These are phyloP conservation scores for Diddensiella santjacobensis DNA, from an alignment of 805 yeast genomes.

Conservation along the genomic window DNA sequence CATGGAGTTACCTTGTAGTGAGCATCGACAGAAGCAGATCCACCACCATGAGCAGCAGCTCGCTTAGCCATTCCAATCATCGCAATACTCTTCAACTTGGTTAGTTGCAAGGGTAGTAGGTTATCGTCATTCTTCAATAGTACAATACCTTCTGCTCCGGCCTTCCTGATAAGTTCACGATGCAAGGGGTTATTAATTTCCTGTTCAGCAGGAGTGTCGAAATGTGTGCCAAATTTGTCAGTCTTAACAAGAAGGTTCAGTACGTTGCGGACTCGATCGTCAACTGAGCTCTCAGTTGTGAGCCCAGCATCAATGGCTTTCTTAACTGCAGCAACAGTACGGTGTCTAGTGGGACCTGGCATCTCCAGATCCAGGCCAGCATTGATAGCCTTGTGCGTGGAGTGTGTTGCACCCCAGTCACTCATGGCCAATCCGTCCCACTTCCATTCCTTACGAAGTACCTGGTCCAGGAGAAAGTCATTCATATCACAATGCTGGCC, in stretches of 20 bases:
- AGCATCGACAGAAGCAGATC: conserved; percentile 52
- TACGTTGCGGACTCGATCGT: conserved; percentile 47
- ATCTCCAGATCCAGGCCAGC: conserved; percentile 62
- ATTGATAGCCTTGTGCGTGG: conserved; percentile 43
- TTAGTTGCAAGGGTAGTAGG: conserved; percentile 42
- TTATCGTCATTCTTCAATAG: conserved; percentile 50
- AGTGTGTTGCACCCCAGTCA: conserved; percentile 61
- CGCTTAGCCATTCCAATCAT: conserved; percentile 56
- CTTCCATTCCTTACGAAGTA: conserved; percentile 54
- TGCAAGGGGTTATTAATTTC: conserved; percentile 48
- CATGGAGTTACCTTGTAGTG: conserved; percentile 32
- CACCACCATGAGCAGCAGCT: conserved; percentile 56
- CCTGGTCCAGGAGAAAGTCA: conserved; percentile 40
- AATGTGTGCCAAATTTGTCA: conserved; percentile 41
- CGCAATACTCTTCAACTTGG: conserved; percentile 40
- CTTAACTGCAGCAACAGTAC: conserved; percentile 40
- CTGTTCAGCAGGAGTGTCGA: conserved; percentile 39
- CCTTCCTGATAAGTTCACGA: conserved; percentile 38
- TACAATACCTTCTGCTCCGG: conserved; percentile 51
- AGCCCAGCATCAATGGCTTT: conserved; percentile 41
- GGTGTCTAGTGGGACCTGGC: conserved; percentile 59
- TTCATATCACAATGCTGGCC: conserved; percentile 55
- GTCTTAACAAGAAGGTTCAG: conserved; percentile 45
- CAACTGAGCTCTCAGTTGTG: conserved; percentile 31
- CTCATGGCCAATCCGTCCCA: conserved; percentile 56